Conservation (phyloP, 768 basidiomycete species). For the Phylloporus sp. region DNA sequence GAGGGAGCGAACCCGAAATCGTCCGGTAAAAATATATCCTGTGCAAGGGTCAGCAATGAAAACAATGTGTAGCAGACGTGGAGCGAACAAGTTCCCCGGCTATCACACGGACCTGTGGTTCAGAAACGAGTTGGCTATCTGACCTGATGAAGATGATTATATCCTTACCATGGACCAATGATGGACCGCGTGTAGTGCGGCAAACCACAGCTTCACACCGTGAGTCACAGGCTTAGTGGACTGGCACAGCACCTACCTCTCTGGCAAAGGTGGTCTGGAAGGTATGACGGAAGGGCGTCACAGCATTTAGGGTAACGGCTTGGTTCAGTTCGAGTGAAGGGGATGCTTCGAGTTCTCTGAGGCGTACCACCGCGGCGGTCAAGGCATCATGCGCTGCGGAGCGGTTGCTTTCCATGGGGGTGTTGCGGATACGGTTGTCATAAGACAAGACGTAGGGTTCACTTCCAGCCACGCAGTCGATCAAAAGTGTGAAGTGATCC, state of each 20-base stretch:
- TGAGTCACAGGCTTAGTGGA: not conserved
- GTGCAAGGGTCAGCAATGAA: constrained; percentile 8
- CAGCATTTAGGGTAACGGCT: constrained; percentile 69
- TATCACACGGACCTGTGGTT: constrained; percentile 68
- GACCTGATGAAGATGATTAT: not conserved
- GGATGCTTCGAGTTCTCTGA: constrained; percentile 47
- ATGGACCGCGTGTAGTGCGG: constrained; percentile 81
- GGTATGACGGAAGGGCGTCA: constrained; percentile 73
- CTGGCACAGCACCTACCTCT: constrained; percentile 48
- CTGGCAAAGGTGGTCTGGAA: constrained; percentile 79
- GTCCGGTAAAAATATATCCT: constrained; percentile 67
- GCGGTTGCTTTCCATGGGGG: constrained; percentile 76
- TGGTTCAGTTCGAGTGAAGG: constrained; percentile 46
- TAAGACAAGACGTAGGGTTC: constrained; percentile 62
- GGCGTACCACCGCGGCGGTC: constrained; percentile 48
- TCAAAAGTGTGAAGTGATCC: constrained; percentile 73
- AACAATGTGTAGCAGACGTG: constrained; percentile 1
- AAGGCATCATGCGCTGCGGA: constrained; percentile 57
- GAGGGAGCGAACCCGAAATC: constrained; percentile 88
- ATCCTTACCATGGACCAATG: constrained; percentile 82
- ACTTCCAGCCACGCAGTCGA: constrained; percentile 48
- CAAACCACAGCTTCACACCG: constrained; percentile 70
- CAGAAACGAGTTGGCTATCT: constrained; percentile 4
- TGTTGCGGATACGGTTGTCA: constrained; percentile 71
- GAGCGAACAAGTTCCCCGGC: constrained; percentile 72